A percentile compares a stretch with the other conserved stretches of the same genome.
phyloP scores from a whole-genome alignment of 2,329 filamentous ascomycete genomes.

The Colletotrichum limetticola region DNA sequence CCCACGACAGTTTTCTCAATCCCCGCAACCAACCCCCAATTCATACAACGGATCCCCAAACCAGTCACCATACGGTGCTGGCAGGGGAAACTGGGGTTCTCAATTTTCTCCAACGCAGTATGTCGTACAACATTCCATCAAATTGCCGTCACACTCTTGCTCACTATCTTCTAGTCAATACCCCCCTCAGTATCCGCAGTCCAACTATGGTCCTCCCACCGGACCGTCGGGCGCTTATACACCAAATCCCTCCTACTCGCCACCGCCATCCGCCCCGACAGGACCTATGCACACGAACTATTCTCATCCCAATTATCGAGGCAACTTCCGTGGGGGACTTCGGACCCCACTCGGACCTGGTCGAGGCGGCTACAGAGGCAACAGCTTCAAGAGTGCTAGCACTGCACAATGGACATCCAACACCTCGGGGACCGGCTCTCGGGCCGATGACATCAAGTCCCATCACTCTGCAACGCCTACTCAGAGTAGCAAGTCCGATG shows the following conservation, averaged over 20 bases:
- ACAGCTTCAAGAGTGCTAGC: constrained; percentile 72
- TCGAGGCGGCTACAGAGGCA: constrained; percentile 66
- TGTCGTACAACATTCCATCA: constrained; percentile 10
- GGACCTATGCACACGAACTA: constrained; percentile 65
- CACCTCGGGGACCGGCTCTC: constrained; percentile 53
- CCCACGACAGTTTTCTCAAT: constrained; percentile 62
- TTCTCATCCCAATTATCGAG: constrained; percentile 57
- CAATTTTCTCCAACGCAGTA: constrained; percentile 52
- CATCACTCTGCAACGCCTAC: constrained; percentile 38
- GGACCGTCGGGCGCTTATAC: constrained; percentile 67
- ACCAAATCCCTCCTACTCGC: constrained; percentile 56
- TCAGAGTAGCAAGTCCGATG: constrained; percentile 39
- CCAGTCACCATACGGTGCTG: constrained; percentile 68
- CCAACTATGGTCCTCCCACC: constrained; percentile 62
- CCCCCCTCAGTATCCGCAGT: constrained; percentile 68
- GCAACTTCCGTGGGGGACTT: constrained; percentile 56
- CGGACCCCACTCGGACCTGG: constrained; percentile 64
- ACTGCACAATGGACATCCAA: constrained; percentile 74
- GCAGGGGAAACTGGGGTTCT: constrained; percentile 62
- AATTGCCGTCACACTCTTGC: neutral
- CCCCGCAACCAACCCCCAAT: constrained; percentile 66
- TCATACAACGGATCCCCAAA: constrained; percentile 67
- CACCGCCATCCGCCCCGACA: constrained; percentile 66
- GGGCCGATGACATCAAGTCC: constrained; percentile 45
- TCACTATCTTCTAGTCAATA: constrained; percentile 63